Evolutionary conservation across 1,284 basidiomycete species (phyloP).

Genomic region (Papiliotrema nemorosa): DNA sequence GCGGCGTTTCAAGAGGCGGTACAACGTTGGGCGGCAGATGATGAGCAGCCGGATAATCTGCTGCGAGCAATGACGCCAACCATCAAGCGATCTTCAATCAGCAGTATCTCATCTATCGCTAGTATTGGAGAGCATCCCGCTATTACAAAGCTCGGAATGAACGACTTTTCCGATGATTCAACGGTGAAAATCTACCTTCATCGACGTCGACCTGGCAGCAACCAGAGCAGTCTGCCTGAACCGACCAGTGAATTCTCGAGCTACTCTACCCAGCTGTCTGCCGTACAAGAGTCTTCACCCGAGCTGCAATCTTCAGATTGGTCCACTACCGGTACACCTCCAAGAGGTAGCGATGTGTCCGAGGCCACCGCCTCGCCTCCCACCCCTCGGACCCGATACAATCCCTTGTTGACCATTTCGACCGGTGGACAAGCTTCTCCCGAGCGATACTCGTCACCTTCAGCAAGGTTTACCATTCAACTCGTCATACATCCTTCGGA

Average conservation of each 20-base stretch:
- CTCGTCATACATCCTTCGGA: slow-evolving; percentile 82
- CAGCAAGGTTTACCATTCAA: slow-evolving; percentile 78
- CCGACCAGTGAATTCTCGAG: slow-evolving; percentile 13
- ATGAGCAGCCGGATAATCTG: slow-evolving; percentile 23
- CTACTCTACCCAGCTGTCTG: slow-evolving; percentile 12
- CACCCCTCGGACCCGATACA: slow-evolving; percentile 47
- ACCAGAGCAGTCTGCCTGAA: slow-evolving; percentile 18
- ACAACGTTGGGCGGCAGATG: slow-evolving; percentile 28
- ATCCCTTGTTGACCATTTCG: slow-evolving; percentile 52
- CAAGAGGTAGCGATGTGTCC: background rate
- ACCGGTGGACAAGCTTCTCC: slow-evolving; percentile 55
- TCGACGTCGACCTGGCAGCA: slow-evolving; percentile 45
- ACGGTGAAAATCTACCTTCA: slow-evolving; percentile 95
- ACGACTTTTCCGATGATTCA: slow-evolving; percentile 94
- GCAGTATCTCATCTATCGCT: slow-evolving; percentile 84
- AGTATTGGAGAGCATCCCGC: slow-evolving; percentile 90
- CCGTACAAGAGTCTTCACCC: slow-evolving; percentile 11
- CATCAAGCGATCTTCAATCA: slow-evolving; percentile 86
- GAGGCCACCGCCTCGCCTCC: slow-evolving; percentile 17
- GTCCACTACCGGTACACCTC: slow-evolving; percentile 3
- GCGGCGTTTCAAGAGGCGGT: slow-evolving; percentile 73
- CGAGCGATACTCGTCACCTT: slow-evolving; percentile 73
- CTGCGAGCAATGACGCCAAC: slow-evolving; percentile 58
- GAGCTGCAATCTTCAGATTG: slow-evolving; percentile 7
- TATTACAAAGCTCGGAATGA: slow-evolving; percentile 87